phyloP scores from a whole-genome alignment of 2,329 filamentous ascomycete genomes.

The Aspergillus tamarii region DNA sequence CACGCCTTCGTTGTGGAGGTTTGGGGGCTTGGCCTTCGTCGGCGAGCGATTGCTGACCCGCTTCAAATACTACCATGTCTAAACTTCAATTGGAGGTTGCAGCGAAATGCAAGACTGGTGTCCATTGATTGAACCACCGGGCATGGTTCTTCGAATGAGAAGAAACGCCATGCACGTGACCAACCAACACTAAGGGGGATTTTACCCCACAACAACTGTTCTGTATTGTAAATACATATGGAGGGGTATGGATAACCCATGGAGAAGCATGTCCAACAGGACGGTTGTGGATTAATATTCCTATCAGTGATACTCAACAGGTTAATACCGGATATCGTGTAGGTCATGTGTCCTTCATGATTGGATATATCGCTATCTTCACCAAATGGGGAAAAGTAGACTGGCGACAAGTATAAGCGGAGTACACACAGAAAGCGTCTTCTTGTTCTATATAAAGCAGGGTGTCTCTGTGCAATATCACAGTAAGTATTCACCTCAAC shows the following conservation, averaged over 20 bases:
- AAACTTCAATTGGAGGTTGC: background rate
- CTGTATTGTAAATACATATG: background rate
- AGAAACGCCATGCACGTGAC: background rate
- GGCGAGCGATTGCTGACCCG: background rate
- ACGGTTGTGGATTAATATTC: too few species aligned
- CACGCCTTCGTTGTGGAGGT: constrained; percentile 28
- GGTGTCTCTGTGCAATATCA: too few species aligned
- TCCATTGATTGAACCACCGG: background rate
- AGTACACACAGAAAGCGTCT: background rate
- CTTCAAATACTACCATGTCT: background rate
- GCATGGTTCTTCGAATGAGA: background rate
- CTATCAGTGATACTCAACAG: too few species aligned
- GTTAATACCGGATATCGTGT: too few species aligned
- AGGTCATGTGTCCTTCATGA: too few species aligned
- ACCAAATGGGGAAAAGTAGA: background rate
- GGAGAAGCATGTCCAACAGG: background rate
- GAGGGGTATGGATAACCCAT: background rate
- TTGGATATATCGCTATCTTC: background rate
- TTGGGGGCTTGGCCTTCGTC: too few species aligned
- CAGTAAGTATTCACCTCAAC: too few species aligned
- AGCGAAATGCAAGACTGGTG: background rate
- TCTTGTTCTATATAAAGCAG: too few species aligned
- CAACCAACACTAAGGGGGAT: background rate
- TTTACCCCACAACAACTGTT: background rate
- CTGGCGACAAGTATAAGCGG: background rate